Percentiles rank a stretch among this genome's conserved stretches.
phyloP scores from a whole-genome alignment of 768 basidiomycete species.

The Calvatia gigantea region DNA sequence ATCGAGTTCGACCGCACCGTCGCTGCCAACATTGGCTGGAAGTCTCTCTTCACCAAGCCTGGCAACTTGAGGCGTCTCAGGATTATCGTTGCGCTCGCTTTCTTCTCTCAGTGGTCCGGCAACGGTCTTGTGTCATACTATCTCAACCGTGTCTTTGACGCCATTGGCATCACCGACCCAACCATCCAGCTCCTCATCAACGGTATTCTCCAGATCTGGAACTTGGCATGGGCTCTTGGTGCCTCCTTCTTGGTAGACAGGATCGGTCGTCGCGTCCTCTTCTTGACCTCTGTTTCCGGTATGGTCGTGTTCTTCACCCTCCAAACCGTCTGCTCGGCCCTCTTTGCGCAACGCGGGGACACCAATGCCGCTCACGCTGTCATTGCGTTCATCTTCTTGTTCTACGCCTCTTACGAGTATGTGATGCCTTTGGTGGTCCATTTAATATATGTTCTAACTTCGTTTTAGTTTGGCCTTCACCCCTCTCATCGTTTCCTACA shows the following conservation, averaged over 20 bases:
- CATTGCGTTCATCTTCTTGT: slow-evolving; percentile 83
- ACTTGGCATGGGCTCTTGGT: slow-evolving; percentile 42
- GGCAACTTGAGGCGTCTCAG: slow-evolving; percentile 77
- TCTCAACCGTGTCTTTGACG: slow-evolving; percentile 66
- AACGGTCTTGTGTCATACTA: slow-evolving; percentile 86
- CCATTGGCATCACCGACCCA: slow-evolving; percentile 61
- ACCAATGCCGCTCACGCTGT: slow-evolving; percentile 59
- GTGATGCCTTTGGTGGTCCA: slow-evolving; percentile 19
- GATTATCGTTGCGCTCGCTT: slow-evolving; percentile 73
- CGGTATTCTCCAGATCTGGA: slow-evolving; percentile 83
- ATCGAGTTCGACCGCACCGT: slow-evolving; percentile 66
- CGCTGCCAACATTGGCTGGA: slow-evolving; percentile 62
- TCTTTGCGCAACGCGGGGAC: slow-evolving; percentile 41
- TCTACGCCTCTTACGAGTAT: slow-evolving; percentile 74
- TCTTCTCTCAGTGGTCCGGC: slow-evolving; percentile 86
- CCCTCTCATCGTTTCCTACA: slow-evolving; percentile 83
- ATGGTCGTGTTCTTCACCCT: slow-evolving; percentile 67
- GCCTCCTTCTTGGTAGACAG: slow-evolving; percentile 47
- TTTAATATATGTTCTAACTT: slow-evolving; percentile 2
- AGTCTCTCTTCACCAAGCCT: slow-evolving; percentile 56
- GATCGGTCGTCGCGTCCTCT: slow-evolving; percentile 67
- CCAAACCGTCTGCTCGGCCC: slow-evolving; percentile 65
- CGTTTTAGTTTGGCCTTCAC: slow-evolving; percentile 67
- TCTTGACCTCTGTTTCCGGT: slow-evolving; percentile 53
- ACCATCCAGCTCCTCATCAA: slow-evolving; percentile 77